Evolutionary conservation across 179 eudicot genomes (phyloP), one percentile per base, ranked within the genome.

Genomic region (Carnegiea gigantea): DNA sequence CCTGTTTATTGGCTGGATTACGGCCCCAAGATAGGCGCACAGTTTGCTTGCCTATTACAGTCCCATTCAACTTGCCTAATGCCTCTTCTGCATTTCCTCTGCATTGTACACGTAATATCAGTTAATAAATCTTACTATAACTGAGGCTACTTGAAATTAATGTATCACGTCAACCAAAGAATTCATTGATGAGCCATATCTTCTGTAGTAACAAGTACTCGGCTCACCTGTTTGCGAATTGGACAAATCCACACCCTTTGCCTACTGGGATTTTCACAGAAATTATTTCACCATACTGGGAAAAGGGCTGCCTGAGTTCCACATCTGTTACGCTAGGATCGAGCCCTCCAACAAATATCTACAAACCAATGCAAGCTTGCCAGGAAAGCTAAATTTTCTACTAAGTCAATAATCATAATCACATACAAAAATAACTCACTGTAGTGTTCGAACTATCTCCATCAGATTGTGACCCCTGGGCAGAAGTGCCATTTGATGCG

Each of bases 11-110:
- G 57, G 97, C 97, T 75, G 98, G 94, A 86, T 92, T 94, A 24
- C 99, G 94, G 81, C 99, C 99, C 99, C 99, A 95, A 78, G 99
- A 94, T 80, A 95, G 98, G 28, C 99, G 94, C 54, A 95, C 98
- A n/a, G 93, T 91, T 87, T 95, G 98, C 86, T 94, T 92, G 44
- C 98, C 99, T 40, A 95, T 90, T 20, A 88, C 89, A 8, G 93
- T 88, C 71, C 98, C 98, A 80, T 88, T 94, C 86, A 95, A 86
- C 86, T 92, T 90, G 78, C 90, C 90, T 84, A 95, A 85, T 77
- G 99, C 99, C 83, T 90, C 98, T 81, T 94, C 98, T 30, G 99
- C 99, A 76, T 91, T 87, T 70, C 84, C 87, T 80, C 99, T 95
- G 92, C 76, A 84, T 9, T 44, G 68, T 65, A 71, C 40, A 85